Evolutionary conservation across 306 rosid genomes (phyloP).

Genomic region (Trifolium pratense): DNA sequence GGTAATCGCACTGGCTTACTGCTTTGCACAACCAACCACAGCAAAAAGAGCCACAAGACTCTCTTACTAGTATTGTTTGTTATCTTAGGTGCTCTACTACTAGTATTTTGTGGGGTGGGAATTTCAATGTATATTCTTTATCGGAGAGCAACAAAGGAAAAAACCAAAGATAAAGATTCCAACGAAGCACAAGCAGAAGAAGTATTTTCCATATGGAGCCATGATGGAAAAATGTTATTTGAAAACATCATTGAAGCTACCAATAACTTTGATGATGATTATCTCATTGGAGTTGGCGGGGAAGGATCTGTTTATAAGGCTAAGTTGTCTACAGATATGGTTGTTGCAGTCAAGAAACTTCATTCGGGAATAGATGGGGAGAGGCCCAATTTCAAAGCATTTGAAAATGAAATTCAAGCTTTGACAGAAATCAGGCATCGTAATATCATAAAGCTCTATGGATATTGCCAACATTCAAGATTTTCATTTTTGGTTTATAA

Average conservation of each 20-base stretch:
- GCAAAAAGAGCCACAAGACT: background rate
- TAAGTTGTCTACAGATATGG: conserved; percentile 1
- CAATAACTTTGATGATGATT: conserved; percentile 27
- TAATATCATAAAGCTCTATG: conserved; percentile 35
- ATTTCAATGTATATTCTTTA: conserved; percentile 33
- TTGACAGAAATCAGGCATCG: conserved; percentile 42
- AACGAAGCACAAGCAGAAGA: conserved; percentile 1
- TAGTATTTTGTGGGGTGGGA: conserved; percentile 15
- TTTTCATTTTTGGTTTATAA: conserved; percentile 38
- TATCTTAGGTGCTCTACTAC: conserved; percentile 6
- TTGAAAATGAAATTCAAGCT: conserved; percentile 34
- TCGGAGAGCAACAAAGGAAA: background rate
- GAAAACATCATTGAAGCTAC: conserved; percentile 43
- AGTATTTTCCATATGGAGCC: conserved; percentile 34
- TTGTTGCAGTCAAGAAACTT: conserved; percentile 44
- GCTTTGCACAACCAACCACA: conserved; percentile 6
- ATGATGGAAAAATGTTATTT: conserved; percentile 38
- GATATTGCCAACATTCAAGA: conserved; percentile 40
- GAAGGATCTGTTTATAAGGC: conserved; percentile 41
- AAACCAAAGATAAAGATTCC: background rate
- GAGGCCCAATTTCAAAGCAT: conserved; percentile 8
- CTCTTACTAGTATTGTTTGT: background rate
- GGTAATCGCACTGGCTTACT: conserved; percentile 36
- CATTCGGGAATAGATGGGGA: conserved; percentile 5
- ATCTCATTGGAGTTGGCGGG: conserved; percentile 39